Base-by-base conservation (phyloP, 768 basidiomycete genomes). In the Dioszegia aurantiaca region DNA sequence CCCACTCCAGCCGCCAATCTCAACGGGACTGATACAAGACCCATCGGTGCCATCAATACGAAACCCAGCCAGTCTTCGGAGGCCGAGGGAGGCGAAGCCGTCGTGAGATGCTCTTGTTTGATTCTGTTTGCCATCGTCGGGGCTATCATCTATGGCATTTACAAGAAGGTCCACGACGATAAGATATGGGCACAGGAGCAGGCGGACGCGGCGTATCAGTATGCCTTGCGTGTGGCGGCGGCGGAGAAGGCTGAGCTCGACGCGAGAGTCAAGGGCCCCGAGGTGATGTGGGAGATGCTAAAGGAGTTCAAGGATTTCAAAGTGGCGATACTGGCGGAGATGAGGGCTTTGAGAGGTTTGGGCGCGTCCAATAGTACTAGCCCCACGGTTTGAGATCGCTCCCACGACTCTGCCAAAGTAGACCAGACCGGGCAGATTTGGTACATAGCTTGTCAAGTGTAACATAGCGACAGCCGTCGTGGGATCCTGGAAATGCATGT, bases 321-420 rank as follows among this genome's bases (percentile, higher is more conserved):
- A 33, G 48, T 12, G 48, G 48, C 36, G 48, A 36, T 51, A n/a
- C 4, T 19, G 19, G 48, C 30, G 48, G 33, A n/a, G 48, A 51
- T 19, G 17, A 51, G 12, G 46, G 46, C 19, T 8, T 41, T 21
- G 4, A 45, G 23, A 24, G 21, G 21, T 4, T 24, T 24, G 26
- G 21, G 44, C 21, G 44, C 21, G 16, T 6, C 40, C 40, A 6
- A 41, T 41, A 41, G 6, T 41, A n/a, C n/a, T n/a, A n/a, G n/a
- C n/a, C n/a, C n/a, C n/a, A n/a, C n/a, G n/a, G n/a, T n/a, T n/a
- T n/a, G n/a, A n/a, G n/a, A n/a, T n/a, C n/a, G n/a, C n/a, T n/a
- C n/a, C n/a, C n/a, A n/a, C n/a, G n/a, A n/a, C n/a, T n/a, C n/a
- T n/a, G n/a, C n/a, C n/a, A n/a, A n/a, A n/a, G n/a, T n/a, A n/a